Percentiles rank a stretch among this genome's conserved stretches.
Conservation (phyloP, 1,139 yeast genomes). For the Debaryomyces fabryi region DNA sequence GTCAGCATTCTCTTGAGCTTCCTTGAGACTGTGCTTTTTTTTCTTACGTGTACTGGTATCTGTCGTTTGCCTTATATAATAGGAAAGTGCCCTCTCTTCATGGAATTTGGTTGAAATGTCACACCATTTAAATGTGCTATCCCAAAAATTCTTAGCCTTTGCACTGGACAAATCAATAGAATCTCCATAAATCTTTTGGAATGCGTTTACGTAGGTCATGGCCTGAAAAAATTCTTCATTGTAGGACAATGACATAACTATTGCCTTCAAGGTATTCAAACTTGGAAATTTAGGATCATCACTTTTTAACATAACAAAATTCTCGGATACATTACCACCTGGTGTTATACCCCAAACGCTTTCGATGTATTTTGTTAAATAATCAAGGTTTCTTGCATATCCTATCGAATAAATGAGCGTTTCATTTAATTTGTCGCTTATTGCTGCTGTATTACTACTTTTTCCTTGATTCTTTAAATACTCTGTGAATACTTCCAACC, state of each 20-base stretch:
- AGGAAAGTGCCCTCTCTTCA: slow-evolving; percentile 29
- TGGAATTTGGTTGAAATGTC: slow-evolving; percentile 33
- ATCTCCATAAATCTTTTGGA: slow-evolving; percentile 31
- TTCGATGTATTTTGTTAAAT: slow-evolving; percentile 30
- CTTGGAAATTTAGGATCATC: slow-evolving; percentile 32
- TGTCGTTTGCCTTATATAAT: slow-evolving; percentile 27
- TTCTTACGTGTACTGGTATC: slow-evolving; percentile 12
- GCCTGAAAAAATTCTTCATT: slow-evolving; percentile 35
- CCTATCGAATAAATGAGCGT: slow-evolving; percentile 40
- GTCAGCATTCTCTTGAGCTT: slow-evolving; percentile 36
- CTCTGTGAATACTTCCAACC: slow-evolving; percentile 28
- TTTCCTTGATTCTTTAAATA: slow-evolving; percentile 18
- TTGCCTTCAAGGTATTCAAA: slow-evolving; percentile 28
- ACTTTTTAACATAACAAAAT: slow-evolving; percentile 8
- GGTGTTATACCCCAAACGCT: slow-evolving; percentile 35
- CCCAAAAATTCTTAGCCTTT: slow-evolving; percentile 37
- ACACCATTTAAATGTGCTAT: slow-evolving; percentile 40
- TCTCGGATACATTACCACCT: slow-evolving; percentile 22
- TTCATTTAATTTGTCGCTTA: slow-evolving; percentile 26
- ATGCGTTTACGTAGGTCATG: slow-evolving; percentile 38
- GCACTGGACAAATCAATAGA: slow-evolving; percentile 24
- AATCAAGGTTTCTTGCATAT: slow-evolving; percentile 27
- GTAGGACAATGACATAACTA: slow-evolving; percentile 35
- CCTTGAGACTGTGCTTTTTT: slow-evolving; percentile 21
- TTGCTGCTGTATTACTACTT: slow-evolving; percentile 17